Evolutionary conservation across 2,329 filamentous ascomycete species (phyloP).

Genomic region (Alternaria arborescens): DNA sequence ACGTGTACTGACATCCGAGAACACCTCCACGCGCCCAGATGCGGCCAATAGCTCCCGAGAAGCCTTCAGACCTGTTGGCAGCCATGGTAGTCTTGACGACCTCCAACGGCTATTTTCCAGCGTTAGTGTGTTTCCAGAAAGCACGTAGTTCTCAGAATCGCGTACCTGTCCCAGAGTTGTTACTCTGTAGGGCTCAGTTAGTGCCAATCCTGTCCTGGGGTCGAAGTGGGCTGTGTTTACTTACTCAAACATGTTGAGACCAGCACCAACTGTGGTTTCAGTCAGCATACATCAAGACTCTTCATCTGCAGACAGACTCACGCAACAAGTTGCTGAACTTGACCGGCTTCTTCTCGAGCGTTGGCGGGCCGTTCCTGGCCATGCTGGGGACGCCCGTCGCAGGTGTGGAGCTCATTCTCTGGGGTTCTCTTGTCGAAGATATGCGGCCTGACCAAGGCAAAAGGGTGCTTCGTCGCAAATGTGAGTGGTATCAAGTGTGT

Average conservation of each 20-base stretch:
- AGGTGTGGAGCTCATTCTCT: constrained; percentile 60
- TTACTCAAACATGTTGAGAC: constrained; percentile 94
- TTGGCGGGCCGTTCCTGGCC: constrained; percentile 54
- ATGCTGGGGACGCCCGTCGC: constrained; percentile 58
- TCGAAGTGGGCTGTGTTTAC: constrained; percentile 37
- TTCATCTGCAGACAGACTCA: constrained; percentile 50
- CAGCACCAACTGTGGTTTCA: constrained; percentile 72
- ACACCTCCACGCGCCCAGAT: constrained; percentile 95
- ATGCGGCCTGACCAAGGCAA: constrained; percentile 98
- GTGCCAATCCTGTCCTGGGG: constrained; percentile 10
- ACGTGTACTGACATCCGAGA: constrained; percentile 81
- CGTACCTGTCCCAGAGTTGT: constrained; percentile 72
- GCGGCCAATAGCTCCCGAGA: constrained; percentile 79
- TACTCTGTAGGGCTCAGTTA: constrained; percentile 57
- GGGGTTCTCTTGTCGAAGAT: constrained; percentile 57
- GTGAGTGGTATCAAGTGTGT: constrained; percentile 20
- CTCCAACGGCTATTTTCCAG: constrained; percentile 80
- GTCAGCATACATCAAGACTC: constrained; percentile 32
- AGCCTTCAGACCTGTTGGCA: constrained; percentile 89
- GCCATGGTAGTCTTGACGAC: constrained; percentile 99
- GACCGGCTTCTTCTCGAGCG: constrained; percentile 97
- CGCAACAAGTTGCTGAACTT: constrained; percentile 98
- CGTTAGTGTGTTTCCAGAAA: constrained; percentile 54
- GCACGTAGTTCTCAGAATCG: not conserved
- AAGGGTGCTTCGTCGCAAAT: constrained; percentile 82